phyloP scores from a whole-genome alignment of 78 protist species.

The Dictyostelium purpureum region DNA sequence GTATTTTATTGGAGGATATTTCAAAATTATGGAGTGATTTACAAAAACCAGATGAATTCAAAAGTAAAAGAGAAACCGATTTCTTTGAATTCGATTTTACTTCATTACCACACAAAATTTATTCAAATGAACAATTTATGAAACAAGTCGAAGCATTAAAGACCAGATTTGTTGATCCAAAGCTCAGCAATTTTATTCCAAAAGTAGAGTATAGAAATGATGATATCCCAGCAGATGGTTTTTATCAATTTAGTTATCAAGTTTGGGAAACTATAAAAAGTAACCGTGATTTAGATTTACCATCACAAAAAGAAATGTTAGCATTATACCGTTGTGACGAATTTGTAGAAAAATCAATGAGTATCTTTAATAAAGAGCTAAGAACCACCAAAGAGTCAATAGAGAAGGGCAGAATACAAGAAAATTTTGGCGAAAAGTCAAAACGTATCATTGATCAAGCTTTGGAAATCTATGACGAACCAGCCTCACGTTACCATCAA shows the following conservation, averaged over 20 bases:
- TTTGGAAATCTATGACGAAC: constrained; percentile 34
- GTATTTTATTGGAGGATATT: constrained; percentile 72
- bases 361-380: constrained; percentile 24
- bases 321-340: constrained; percentile 94
- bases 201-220: constrained; percentile 53
- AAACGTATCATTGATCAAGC: neutral
- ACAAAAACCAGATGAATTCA: constrained; percentile 85
- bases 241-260: constrained; percentile 62
- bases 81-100: constrained; percentile 90
- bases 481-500: constrained; percentile 18
- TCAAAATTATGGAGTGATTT: constrained; percentile 85
- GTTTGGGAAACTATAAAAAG: constrained; percentile 91
- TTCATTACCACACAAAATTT: constrained; percentile 86
- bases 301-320: constrained; percentile 93
- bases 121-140: constrained; percentile 55
- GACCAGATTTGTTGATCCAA: constrained; percentile 50
- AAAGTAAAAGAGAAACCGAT: constrained; percentile 14
- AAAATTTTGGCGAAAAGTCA: constrained; percentile 49
- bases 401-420: constrained; percentile 41
- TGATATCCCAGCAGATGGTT: constrained; percentile 89
- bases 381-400: constrained; percentile 44
- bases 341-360: constrained; percentile 50
- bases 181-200: constrained; percentile 51
- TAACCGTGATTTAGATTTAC: constrained; percentile 94
- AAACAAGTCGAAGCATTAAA: constrained; percentile 49